Base-by-base conservation (phyloP, 2,329 filamentous ascomycete genomes). In the Chaetomium olivaceum region DNA sequence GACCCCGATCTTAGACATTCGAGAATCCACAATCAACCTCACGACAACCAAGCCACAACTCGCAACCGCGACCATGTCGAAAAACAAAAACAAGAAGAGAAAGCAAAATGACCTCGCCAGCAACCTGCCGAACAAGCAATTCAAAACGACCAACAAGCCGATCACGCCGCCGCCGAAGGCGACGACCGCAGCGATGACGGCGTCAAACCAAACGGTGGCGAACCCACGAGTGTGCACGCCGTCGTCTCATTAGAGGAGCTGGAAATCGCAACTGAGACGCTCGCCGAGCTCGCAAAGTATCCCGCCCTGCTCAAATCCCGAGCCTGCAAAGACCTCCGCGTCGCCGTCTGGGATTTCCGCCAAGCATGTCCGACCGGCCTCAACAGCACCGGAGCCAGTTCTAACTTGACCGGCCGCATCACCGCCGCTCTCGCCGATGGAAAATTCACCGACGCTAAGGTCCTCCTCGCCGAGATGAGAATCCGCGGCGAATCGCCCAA, bases 61-160 rank as follows among this genome's bases (percentile, higher is more conserved):
- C 21, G 21, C 50, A 52, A 52, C 21, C 50, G 50, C 21, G 21
- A 52, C n/a, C 50, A 52, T 52, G 50, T 52, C 50, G 50, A 52
- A 52, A 52, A 52, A 27, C 50, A 52, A 52, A 52, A 52, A 52
- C 50, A 52, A 52, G 50, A 52, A 52, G 50, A 52, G 50, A 52
- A 52, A 52, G 16, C 50, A 52, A 52, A 52, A 52, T 52, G 50
- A 52, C 50, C 9, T 27, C 9, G 9, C 50, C 50, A 27, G 50
- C 50, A 52, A 52, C 50, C 50, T 52, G 21, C 50, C 50, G 21
- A 52, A 52, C 50, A 52, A 52, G 50, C 50, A 52, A 52, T 19
- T 52, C 8, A 52, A 52, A 52, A 52, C 50, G 50, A 27, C 50
- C 50, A 52, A 52, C 50, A 52, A 52, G 50, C 50, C 50, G 25